phyloP scores from a whole-genome alignment of 768 basidiomycete species.

The Lactarius sp. region DNA sequence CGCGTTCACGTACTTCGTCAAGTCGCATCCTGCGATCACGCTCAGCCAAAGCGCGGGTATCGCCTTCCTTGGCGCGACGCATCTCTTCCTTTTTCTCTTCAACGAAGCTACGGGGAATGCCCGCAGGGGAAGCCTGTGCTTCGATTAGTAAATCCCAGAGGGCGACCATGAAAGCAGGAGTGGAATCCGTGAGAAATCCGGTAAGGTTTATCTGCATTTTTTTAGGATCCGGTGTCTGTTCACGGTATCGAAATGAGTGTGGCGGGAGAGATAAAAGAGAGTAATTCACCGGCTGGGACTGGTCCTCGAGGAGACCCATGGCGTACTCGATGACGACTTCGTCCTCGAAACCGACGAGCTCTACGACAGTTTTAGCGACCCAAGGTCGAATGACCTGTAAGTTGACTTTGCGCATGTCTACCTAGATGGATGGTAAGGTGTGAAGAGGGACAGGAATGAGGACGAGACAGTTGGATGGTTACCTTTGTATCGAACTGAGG shows the following conservation, averaged over 20 bases:
- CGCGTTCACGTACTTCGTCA: conserved; percentile 64
- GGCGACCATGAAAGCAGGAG: conserved; percentile 78
- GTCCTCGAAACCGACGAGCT: conserved; percentile 91
- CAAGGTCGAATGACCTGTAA: conserved; percentile 87
- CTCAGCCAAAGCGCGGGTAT: conserved; percentile 62
- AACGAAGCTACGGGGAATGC: conserved; percentile 85
- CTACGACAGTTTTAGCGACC: conserved; percentile 90
- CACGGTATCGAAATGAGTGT: conserved; percentile 7
- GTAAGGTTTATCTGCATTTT: conserved; percentile 95
- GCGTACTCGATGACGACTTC: conserved; percentile 97
- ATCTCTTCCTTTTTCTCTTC: conserved; percentile 92
- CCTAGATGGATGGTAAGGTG: conserved; percentile 39
- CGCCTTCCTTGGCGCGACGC: conserved; percentile 59
- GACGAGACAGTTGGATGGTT: conserved; percentile 9
- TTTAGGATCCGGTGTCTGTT: conserved; percentile 81
- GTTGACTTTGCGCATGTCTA: conserved; percentile 96
- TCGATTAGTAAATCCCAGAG: conserved; percentile 92
- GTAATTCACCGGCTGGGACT: conserved; percentile 65
- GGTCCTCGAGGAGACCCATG: conserved; percentile 89
- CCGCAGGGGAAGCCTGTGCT: conserved; percentile 83
- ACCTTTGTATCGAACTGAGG: conserved; percentile 86
- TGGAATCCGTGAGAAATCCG: conserved; percentile 87
- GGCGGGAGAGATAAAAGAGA: not conserved
- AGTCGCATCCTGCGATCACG: conserved; percentile 63
- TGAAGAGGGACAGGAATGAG: not conserved